Conservation (phyloP, 768 basidiomycete species). For the Pulveroboletus sp. region DNA sequence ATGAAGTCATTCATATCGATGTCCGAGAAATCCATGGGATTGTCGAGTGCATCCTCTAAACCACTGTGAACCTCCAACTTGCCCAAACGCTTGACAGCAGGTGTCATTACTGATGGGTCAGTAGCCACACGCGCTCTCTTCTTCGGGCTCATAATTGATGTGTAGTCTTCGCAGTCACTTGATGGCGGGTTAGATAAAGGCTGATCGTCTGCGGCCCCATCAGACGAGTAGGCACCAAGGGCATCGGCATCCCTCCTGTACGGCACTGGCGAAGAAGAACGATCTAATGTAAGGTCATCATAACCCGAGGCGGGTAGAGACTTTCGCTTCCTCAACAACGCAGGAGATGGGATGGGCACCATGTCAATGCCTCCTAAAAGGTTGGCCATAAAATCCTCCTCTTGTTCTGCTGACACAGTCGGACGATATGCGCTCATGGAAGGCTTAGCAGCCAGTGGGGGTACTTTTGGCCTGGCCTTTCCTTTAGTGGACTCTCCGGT, state of each 20-base stretch:
- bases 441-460: constrained; percentile 47
- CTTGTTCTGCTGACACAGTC: constrained; percentile 68
- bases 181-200: constrained; percentile 31
- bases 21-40: constrained; percentile 50
- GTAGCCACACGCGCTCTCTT: constrained; percentile 52
- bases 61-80: constrained; percentile 55
- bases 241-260: constrained; percentile 30
- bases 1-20: constrained; percentile 52
- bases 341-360: constrained; percentile 34
- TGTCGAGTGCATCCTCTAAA: constrained; percentile 46
- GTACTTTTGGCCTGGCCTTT: constrained; percentile 42
- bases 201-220: constrained; percentile 25
- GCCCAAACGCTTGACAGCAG: constrained; percentile 54
- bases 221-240: constrained; percentile 37
- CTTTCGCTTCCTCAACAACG: constrained; percentile 60
- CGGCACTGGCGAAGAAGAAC: constrained; percentile 38
- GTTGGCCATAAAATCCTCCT: constrained; percentile 84
- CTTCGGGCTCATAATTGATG: constrained; percentile 54
- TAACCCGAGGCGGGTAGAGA: constrained; percentile 46
- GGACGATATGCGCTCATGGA: constrained; percentile 81
- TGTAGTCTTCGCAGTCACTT: constrained; percentile 51
- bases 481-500: constrained; percentile 25
- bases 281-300: constrained; percentile 23
- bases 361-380: constrained; percentile 71
- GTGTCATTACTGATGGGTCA: constrained; percentile 41